Base-by-base conservation (phyloP, 768 basidiomycete species). In the Russula sp. region DNA sequence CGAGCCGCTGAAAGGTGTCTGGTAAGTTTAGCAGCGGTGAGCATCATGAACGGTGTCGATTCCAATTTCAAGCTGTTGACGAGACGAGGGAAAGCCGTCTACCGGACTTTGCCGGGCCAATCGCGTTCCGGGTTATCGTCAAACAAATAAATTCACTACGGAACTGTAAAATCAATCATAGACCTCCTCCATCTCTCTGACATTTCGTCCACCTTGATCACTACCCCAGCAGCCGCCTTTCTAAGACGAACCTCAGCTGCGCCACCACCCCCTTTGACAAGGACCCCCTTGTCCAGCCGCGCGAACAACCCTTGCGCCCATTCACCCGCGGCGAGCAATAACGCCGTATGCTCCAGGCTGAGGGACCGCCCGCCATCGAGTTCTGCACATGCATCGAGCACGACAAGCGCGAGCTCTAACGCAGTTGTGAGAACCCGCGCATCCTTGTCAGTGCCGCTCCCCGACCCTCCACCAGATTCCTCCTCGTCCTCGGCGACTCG, bases 131-230 rank as follows among this genome's bases (percentile, higher is more conserved):
- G 2, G 49, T 18, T 48, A 48, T 59, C n/a, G 44, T 55, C 42
- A 66, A 20, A 34, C 6, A 27, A 27, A 27, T 27, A 11, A 4
- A 16, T 11, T 22, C 10, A 22, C 16, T 45, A 45, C 45, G 45
- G n/a, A 45, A 27, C 13, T 27, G 59, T 52, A 11, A 68, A 45
- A 75, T 70, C 67, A 79, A 85, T 74, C 81, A 91, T 85, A 0
- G 84, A 81, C 52, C 84, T 79, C 44, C 82, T 77, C 88, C 88
- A 91, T 70, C 76, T 83, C 47, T 82, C 82, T 4, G 81, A 79
- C 18, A 91, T 74, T 65, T 86, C 84, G 56, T 93, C 88, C 6
- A 91, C 82, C 71, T 90, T 91, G 59, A 97, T 74, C 49, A 95
- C 72, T 1, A 94, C 87, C 0, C 91, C 91, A 1, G 91, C 92